phyloP scores from a whole-genome alignment of 345 rosid species.

The Aurinia saxatilis region DNA sequence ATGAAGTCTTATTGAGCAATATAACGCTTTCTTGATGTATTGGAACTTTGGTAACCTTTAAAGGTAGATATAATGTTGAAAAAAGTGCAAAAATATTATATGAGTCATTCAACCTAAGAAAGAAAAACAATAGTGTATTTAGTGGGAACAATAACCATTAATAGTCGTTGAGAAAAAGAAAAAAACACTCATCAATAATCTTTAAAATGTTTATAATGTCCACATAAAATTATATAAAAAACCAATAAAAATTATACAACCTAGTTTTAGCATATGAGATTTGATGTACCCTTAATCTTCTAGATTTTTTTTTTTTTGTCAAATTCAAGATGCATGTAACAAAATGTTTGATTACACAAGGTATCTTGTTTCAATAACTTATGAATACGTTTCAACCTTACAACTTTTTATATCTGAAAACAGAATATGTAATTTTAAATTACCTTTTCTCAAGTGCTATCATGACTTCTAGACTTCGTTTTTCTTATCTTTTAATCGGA shows the following conservation, averaged over 20 bases:
- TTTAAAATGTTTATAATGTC: neutral
- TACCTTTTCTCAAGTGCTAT: too few relatives aligned
- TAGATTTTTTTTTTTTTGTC: too few relatives aligned
- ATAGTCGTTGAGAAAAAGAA: too few relatives aligned
- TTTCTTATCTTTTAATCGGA: too few relatives aligned
- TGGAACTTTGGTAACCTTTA: neutral
- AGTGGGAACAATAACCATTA: neutral
- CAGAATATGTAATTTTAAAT: too few relatives aligned
- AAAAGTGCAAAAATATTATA: conserved; percentile 2
- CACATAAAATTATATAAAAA: neutral
- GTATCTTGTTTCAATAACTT: too few relatives aligned
- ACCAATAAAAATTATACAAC: neutral
- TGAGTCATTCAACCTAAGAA: conserved; percentile 1
- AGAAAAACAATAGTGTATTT: neutral
- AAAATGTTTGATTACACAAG: too few relatives aligned
- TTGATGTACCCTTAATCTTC: too few relatives aligned
- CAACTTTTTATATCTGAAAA: too few relatives aligned
- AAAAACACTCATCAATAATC: neutral
- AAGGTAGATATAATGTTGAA: conserved; percentile 14
- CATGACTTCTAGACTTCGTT: too few relatives aligned
- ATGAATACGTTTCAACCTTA: too few relatives aligned
- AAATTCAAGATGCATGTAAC: too few relatives aligned
- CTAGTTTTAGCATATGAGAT: neutral
- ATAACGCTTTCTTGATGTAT: conserved; percentile 6
- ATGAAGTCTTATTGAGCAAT: neutral